Conservation (phyloP, 305 asterid species). For the Fraxinus velutina region DNA sequence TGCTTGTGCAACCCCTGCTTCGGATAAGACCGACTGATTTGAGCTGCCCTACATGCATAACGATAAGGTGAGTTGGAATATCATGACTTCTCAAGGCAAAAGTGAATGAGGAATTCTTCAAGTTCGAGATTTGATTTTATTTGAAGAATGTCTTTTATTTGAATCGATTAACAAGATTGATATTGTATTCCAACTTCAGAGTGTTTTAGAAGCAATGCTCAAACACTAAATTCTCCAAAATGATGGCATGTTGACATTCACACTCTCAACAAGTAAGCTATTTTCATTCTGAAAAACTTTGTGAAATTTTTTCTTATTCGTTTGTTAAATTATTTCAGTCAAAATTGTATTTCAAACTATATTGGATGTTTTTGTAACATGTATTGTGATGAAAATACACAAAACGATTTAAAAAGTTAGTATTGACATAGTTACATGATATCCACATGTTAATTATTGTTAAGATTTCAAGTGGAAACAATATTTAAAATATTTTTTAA, state of each 20-base stretch:
- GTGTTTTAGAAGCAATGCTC: not conserved
- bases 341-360: not conserved
- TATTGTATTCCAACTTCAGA: not conserved
- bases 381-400: not conserved
- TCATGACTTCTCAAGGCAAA: not conserved
- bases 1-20: slow-evolving; percentile 63
- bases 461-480: not conserved
- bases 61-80: slow-evolving; percentile 14
- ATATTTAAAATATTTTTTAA: not conserved
- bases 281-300: not conserved
- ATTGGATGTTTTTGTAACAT: not conserved
- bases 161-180: not conserved
- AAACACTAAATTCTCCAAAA: not conserved
- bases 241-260: not conserved
- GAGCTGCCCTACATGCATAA: slow-evolving; percentile 66
- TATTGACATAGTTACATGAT: not conserved
- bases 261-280: not conserved
- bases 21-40: slow-evolving; percentile 54
- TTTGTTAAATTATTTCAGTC: not conserved
- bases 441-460: not conserved
- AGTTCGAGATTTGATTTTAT: not conserved
- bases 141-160: not conserved
- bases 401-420: not conserved
- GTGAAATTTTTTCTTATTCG: not conserved
- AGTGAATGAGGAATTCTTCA: not conserved